Conservation (phyloP, 202 grass and related monocot species). For the Setaria viridis region DNA sequence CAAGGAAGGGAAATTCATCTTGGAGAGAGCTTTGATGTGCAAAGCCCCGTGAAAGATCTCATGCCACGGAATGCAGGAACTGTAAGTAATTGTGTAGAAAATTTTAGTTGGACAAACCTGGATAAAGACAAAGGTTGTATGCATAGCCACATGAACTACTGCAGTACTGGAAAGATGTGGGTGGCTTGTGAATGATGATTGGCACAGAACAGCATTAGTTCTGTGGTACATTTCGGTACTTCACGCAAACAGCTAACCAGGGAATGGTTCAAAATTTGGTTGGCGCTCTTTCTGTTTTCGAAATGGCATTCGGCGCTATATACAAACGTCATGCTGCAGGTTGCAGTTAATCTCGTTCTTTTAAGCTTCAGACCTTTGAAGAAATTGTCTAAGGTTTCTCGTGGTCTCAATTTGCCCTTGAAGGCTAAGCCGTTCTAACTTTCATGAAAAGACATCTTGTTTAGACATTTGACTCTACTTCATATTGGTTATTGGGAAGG, state of each 20-base stretch:
- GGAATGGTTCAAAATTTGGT: not conserved
- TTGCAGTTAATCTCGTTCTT: not conserved
- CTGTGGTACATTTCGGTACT: not conserved
- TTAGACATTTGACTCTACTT: not conserved
- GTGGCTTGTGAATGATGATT: not conserved
- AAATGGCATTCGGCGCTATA: not conserved
- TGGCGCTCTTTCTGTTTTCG: not conserved
- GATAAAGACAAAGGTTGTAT: not conserved
- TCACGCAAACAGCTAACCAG: not conserved
- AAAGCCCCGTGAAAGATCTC: conserved; percentile 43
- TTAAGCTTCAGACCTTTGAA: no score
- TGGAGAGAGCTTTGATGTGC: conserved; percentile 60
- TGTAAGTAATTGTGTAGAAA: conserved; percentile 24
- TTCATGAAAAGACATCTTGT: not conserved
- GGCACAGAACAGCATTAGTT: not conserved
- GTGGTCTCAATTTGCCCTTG: not conserved
- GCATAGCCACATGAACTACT: not conserved
- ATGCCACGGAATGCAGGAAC: not conserved
- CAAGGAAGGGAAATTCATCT: conserved; percentile 75
- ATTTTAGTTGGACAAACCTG: not conserved
- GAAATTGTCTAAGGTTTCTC: not conserved
- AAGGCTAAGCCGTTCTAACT: not conserved
- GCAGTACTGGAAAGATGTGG: not conserved
- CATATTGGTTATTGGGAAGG: no score
- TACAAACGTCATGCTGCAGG: not conserved